Conservation (phyloP, 1,139 yeast genomes). For the Diutina rugosa region DNA sequence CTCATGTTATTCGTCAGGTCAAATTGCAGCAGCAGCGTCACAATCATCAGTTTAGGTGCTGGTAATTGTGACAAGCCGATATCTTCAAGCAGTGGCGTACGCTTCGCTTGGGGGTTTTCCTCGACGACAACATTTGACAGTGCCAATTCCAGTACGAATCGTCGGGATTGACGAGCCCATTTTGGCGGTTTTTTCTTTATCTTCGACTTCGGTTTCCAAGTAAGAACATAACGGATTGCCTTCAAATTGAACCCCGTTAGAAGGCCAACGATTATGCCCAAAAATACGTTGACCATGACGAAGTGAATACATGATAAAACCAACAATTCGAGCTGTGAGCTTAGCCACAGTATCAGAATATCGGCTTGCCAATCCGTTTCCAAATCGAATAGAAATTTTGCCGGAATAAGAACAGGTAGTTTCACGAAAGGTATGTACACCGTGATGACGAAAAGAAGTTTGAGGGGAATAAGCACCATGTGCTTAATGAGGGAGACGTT, state of each 20-base stretch:
- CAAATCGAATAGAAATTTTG: not conserved
- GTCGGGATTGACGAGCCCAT: not conserved
- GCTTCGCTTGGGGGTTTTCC: not conserved
- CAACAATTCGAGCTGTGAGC: conserved; percentile 8
- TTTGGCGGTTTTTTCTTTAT: not conserved
- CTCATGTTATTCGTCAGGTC: not conserved
- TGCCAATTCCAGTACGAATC: not conserved
- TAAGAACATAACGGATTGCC: conserved; percentile 4
- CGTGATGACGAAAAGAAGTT: conserved; percentile 1
- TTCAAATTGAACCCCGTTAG: conserved; percentile 9
- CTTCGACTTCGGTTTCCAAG: not conserved
- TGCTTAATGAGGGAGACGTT: not conserved
- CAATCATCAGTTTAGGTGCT: not conserved
- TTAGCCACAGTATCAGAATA: not conserved
- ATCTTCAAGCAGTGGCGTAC: not conserved
- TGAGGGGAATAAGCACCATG: not conserved
- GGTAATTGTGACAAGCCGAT: conserved; percentile 1
- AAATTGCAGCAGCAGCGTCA: not conserved
- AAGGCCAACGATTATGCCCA: conserved; percentile 13
- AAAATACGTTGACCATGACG: conserved; percentile 12
- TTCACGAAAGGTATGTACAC: conserved; percentile 1
- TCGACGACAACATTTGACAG: not conserved
- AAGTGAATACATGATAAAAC: conserved; percentile 10
- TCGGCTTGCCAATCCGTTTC: conserved; percentile 1
- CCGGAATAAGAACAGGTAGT: not conserved